Percentiles rank a stretch among this genome's conserved stretches.
These are phyloP conservation scores for Cystobasidium pallidum DNA, from an alignment of 1,284 basidiomycete species.

Conservation along the genomic window DNA sequence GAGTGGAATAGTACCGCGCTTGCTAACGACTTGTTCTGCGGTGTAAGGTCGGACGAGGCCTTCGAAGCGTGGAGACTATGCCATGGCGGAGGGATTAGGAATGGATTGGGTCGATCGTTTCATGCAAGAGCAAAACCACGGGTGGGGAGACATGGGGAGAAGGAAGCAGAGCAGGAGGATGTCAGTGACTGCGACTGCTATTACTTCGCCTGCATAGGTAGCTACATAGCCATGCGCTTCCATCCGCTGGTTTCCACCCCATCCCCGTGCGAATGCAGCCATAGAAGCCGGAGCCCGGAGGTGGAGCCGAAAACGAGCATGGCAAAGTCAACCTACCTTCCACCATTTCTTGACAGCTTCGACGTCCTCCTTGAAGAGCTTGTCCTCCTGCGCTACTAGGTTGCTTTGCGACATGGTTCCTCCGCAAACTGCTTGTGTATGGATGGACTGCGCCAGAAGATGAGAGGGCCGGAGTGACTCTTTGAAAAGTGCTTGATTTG, in stretches of 20 bases:
- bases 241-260: background rate
- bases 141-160: background rate
- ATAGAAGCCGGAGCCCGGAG: conserved; percentile 28
- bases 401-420: conserved; percentile 46
- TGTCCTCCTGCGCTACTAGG: conserved; percentile 54
- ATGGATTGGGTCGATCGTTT: background rate
- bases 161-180: background rate
- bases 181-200: too few relatives aligned
- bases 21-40: conserved; percentile 88
- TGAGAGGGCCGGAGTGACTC: background rate
- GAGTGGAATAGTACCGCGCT: conserved; percentile 84
- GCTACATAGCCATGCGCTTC: too few relatives aligned
- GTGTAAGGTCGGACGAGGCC: conserved; percentile 86
- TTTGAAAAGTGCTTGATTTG: background rate
- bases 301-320: background rate
- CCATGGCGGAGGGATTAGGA: background rate
- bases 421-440: background rate
- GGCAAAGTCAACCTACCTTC: conserved; percentile 82
- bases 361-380: conserved; percentile 75
- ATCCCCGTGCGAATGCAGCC: background rate
- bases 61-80: conserved; percentile 79
- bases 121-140: background rate
- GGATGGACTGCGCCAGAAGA: background rate
- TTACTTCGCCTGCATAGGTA: too few relatives aligned
- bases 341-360: conserved; percentile 86